Percentiles rank a stretch among this genome's conserved stretches.
Conservation (phyloP, 2,329 filamentous ascomycete genomes). For the Rhynchosporium agropyri region DNA sequence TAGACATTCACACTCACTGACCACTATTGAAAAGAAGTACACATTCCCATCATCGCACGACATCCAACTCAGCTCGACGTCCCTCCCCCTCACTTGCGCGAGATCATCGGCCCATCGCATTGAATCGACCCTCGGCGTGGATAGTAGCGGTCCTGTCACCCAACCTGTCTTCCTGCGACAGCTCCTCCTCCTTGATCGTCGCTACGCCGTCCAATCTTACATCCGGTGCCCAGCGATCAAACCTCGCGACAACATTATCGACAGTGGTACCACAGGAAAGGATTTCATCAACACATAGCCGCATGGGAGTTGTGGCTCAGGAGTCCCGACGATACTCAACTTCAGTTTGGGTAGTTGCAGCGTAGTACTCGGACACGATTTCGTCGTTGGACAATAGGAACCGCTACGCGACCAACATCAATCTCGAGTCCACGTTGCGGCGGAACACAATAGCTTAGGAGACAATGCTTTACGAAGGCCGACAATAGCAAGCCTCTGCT, state of each 20-base stretch:
- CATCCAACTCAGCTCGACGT: background rate
- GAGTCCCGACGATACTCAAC: slow-evolving; percentile 1
- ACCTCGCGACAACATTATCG: slow-evolving; percentile 25
- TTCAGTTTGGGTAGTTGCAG: slow-evolving; percentile 1
- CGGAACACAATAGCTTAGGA: slow-evolving; percentile 3
- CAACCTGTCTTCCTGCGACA: slow-evolving; percentile 28
- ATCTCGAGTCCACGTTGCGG: background rate
- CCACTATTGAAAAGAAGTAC: background rate
- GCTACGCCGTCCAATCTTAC: slow-evolving; percentile 6
- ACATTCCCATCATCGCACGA: background rate
- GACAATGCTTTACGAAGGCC: slow-evolving; percentile 22
- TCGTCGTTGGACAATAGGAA: slow-evolving; percentile 15
- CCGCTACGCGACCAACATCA: background rate
- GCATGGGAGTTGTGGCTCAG: slow-evolving; percentile 9
- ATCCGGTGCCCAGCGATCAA: slow-evolving; percentile 26
- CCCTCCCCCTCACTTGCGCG: background rate
- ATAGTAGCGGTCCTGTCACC: slow-evolving; percentile 14
- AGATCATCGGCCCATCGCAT: slow-evolving; percentile 9
- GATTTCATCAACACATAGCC: background rate
- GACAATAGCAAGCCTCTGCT: slow-evolving; percentile 30
- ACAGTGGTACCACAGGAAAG: slow-evolving; percentile 13
- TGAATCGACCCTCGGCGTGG: slow-evolving; percentile 10
- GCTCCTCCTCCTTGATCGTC: slow-evolving; percentile 14
- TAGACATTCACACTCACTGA: slow-evolving; percentile 2
- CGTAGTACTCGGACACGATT: slow-evolving; percentile 1